Evolutionary conservation across 2,329 filamentous ascomycete genomes (phyloP), one percentile per base, ranked within the genome.

Genomic region (Escovopsis sp.): DNA sequence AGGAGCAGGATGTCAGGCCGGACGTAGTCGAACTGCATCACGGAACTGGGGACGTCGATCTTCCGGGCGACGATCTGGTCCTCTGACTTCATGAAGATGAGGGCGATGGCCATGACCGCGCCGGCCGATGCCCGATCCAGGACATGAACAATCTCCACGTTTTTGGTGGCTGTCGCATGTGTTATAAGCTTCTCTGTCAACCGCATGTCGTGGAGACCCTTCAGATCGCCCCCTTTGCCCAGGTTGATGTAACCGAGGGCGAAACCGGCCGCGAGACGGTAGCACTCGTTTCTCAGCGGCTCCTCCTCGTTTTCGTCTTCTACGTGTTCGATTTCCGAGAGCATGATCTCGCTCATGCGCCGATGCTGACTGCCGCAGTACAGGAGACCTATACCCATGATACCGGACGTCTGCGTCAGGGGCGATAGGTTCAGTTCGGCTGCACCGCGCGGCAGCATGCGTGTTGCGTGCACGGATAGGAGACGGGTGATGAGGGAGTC

Each of bases 321-420:
- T 40, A 86, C 72, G 47, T 88, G 82, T 57, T 95, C 87, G 46
- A 98, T 91, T 58, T 98, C 91, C 0, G 89, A 96, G 39, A 98
- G 76, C 86, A 98, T 95, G 14, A 96, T 86, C 58, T 98, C 91
- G 56, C 87, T 96, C 91, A 98, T 98, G 32, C 93, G 80, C 27
- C 93, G 83, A 62, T 98, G 93, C 54, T 96, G 89, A 25, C 88
- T 95, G 56, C 88, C 83, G 62, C 83, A 93, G 60, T 96, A 98
- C 1, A 98, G 68, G 34, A 98, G 65, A 0, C 91, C 91, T 49
- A 98, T 94, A 2, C 91, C 91, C 86, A 98, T 93, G 35, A 98
- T 82, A 15, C 88, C 91, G 1, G 89, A 91, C 0, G 91, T 96
- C 59, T 98, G 91, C 0, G 89, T 95, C 14, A 94, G 70, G 4